Evolutionary conservation across 2,329 filamentous ascomycete species (phyloP).

Genomic region (Colletotrichum navitas): DNA sequence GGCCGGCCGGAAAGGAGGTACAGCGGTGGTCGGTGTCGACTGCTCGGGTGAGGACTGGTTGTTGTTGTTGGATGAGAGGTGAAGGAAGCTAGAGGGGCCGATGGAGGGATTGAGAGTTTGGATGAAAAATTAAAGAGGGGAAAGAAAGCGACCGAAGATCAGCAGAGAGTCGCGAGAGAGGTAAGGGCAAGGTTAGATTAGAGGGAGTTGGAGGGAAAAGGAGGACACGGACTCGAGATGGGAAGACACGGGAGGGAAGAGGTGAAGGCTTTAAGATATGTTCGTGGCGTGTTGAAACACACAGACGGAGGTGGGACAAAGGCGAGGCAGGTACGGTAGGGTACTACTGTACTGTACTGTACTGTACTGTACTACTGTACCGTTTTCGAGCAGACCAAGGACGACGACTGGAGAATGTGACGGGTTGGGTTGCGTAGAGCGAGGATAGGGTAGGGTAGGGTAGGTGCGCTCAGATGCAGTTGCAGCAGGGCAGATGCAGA

Average conservation of each 20-base stretch:
- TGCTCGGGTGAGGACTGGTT: neutral
- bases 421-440: neutral
- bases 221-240: slow-evolving; percentile 19
- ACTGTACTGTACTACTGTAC: too few relatives aligned
- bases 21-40: slow-evolving; percentile 1
- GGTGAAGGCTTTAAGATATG: slow-evolving; percentile 37
- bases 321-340: neutral
- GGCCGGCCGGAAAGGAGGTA: neutral
- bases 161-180: slow-evolving; percentile 26
- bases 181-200: neutral
- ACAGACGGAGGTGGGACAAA: slow-evolving; percentile 6
- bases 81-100: slow-evolving; percentile 2
- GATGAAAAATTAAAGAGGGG: slow-evolving; percentile 16
- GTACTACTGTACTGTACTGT: too few relatives aligned
- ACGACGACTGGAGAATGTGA: neutral
- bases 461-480: slow-evolving; percentile 18
- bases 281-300: slow-evolving; percentile 25
- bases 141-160: slow-evolving; percentile 34
- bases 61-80: too few relatives aligned
- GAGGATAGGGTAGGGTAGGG: too few relatives aligned
- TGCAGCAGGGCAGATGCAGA: slow-evolving; percentile 23
- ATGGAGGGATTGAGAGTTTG: slow-evolving; percentile 15
- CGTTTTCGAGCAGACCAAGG: neutral
- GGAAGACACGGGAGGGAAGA: slow-evolving; percentile 17
- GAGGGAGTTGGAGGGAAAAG: neutral